phyloP scores from a whole-genome alignment of 257 asterid species.

The Mitragyna speciosa region DNA sequence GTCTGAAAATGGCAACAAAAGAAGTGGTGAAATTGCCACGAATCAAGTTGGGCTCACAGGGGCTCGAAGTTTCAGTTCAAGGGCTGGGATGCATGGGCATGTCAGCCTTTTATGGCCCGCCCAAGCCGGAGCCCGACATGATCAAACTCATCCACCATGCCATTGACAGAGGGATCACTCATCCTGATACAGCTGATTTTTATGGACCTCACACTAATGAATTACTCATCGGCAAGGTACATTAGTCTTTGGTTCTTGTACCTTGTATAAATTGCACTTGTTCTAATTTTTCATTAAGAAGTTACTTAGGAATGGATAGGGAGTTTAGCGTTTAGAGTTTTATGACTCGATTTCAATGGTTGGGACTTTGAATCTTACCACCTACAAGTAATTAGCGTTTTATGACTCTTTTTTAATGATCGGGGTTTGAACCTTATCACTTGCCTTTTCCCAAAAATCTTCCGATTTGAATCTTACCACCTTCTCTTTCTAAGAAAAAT shows the following conservation, averaged over 20 bases:
- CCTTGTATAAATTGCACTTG: too few relatives aligned
- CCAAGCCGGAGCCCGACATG: slow-evolving; percentile 49
- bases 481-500: too few relatives aligned
- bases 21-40: slow-evolving; percentile 20
- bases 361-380: too few relatives aligned
- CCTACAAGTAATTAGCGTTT: too few relatives aligned
- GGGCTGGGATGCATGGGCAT: slow-evolving; percentile 53
- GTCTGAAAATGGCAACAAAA: slow-evolving; percentile 10
- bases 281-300: too few relatives aligned
- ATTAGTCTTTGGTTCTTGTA: background rate
- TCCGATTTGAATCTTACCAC: too few relatives aligned
- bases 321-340: too few relatives aligned
- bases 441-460: too few relatives aligned
- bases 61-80: slow-evolving; percentile 36
- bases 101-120: slow-evolving; percentile 43
- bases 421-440: too few relatives aligned
- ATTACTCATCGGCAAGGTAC: slow-evolving; percentile 40
- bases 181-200: slow-evolving; percentile 38
- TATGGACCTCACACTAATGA: slow-evolving; percentile 51
- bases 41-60: slow-evolving; percentile 41
- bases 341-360: too few relatives aligned
- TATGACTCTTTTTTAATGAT: too few relatives aligned
- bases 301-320: too few relatives aligned
- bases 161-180: slow-evolving; percentile 34
- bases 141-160: slow-evolving; percentile 45